Evolutionary conservation across 192 early-diverging fungal genomes (phyloP), one percentile per base, ranked within the genome.

Genomic region (Podila clonocystis): DNA sequence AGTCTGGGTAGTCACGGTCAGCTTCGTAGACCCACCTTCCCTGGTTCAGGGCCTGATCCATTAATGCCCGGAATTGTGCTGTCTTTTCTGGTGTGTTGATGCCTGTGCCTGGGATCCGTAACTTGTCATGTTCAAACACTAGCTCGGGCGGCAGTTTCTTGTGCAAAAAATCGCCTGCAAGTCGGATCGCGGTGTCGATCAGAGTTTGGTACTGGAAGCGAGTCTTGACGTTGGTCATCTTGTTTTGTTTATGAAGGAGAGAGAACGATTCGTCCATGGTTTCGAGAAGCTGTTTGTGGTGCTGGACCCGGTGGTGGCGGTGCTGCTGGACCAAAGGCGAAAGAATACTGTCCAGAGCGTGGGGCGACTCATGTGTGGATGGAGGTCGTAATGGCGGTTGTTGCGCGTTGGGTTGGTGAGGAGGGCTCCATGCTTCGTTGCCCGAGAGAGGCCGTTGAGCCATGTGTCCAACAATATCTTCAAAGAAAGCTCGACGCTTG

Each of bases 1-100:
- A 73, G 26, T 80, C 70, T 3, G 77, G 77, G 28, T 80, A 80
- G 9, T 73, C 70, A 22, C 69, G 58, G 11, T 73, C n/a, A 5
- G 66, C 57, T 19, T 80, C 77, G 49, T 80, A 80, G 13, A 80
- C 70, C 77, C 77, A 80, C 7, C 67, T 60, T 31, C 77, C 77
- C 7, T 63, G 15, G 34, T 80, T 65, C 48, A 80, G 15, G 4
- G 65, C 77, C 9, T 69, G 22, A 34, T 73, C 67, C 77, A 80
- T 80, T 62, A 80, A 33, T 33, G 34, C 62, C 26, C 77, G 70
- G 28, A 80, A 80, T 58, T 62, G 63, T 20, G 24, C 60, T n/a
- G 77, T 65, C n/a, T 72, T 73, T 24, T 52, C 65, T 13, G 24
- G n/a, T 2, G 48, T 80, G 49, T 68, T 38, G 22, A 80, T 31